Base-by-base conservation (phyloP, 1,139 yeast genomes). In the Lodderomyces margitis region DNA sequence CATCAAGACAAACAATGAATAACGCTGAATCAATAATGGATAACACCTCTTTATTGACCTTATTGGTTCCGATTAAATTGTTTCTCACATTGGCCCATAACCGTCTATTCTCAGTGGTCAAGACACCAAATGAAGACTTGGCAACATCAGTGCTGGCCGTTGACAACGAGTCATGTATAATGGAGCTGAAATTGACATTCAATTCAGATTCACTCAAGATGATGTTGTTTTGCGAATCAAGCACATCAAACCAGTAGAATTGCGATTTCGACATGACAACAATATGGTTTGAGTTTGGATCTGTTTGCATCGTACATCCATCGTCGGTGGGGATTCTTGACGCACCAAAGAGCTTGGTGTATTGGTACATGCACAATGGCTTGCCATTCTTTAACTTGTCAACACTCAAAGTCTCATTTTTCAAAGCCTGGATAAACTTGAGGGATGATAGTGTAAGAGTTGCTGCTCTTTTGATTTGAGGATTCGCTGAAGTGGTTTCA, bases 211-310 rank as follows among this genome's bases (percentile, higher is more conserved):
- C 94, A 2, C 82, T 74, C 56, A 87, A 66, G 41, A 86, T 73
- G 49, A 88, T 68, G 55, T 85, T 83, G 57, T 85, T 79, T 47
- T 81, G 68, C 41, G 73, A 73, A 61, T 87, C 95, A 55, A 88
- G 69, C 2, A 88, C 96, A 59, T 88, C 95, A 60, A 88, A 88
- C 96, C 96, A 88, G 64, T 88, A 88, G 62, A 87, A 85, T 61
- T 88, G 96, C 4, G 95, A 86, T 56, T 85, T 83, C 50, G 89
- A 82, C 59, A 87, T 68, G n/a, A 88, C 91, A 23, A 87, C 85
- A 42, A 88, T 80, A 59, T 88, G 96, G 54, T 81, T 84, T 2
- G 94, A 81, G 11, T 80, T 70, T 14, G 74, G 60, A 59, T 87
- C 95, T 4, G 87, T 76, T 62, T 87, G 95, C 84, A 88, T 82